Percentiles rank a stretch among this genome's conserved stretches.
These are phyloP conservation scores for Diaporthe sp. DNA, from an alignment of 2,329 filamentous ascomycete species.

Conservation along the genomic window DNA sequence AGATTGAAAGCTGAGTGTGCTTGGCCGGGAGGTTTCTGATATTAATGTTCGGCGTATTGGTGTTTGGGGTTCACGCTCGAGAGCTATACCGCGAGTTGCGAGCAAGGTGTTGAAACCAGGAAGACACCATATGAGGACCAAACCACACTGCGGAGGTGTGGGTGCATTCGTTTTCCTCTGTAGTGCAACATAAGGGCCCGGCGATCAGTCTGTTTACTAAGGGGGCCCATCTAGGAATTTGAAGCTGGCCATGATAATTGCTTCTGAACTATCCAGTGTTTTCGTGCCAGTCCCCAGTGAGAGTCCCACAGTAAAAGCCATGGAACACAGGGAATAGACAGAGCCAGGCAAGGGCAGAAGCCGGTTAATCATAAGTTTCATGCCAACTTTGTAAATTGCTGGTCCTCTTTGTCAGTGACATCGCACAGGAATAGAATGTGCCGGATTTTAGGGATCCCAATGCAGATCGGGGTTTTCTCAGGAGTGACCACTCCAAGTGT, in stretches of 20 bases:
- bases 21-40: background rate
- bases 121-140: background rate
- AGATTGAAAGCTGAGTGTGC: conserved; percentile 60
- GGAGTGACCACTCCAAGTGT: background rate
- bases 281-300: background rate
- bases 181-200: background rate
- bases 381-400: background rate
- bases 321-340: background rate
- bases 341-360: background rate
- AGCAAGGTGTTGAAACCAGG: background rate
- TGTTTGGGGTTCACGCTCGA: conserved; percentile 5
- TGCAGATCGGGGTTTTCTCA: background rate
- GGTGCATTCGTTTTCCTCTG: background rate
- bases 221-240: background rate
- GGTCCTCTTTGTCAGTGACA: background rate
- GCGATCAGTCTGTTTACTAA: background rate
- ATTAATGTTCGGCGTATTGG: conserved; percentile 25
- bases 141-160: background rate
- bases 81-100: background rate
- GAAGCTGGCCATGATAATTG: background rate
- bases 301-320: background rate
- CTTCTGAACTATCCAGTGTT: background rate
- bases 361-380: background rate
- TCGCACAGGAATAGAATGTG: background rate
- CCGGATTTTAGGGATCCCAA: background rate